A percentile compares a stretch with the other conserved stretches of the same genome.
Evolutionary conservation across 495 filamentous ascomycete species (phyloP).

Genomic region (Aspergillus homomorphus): DNA sequence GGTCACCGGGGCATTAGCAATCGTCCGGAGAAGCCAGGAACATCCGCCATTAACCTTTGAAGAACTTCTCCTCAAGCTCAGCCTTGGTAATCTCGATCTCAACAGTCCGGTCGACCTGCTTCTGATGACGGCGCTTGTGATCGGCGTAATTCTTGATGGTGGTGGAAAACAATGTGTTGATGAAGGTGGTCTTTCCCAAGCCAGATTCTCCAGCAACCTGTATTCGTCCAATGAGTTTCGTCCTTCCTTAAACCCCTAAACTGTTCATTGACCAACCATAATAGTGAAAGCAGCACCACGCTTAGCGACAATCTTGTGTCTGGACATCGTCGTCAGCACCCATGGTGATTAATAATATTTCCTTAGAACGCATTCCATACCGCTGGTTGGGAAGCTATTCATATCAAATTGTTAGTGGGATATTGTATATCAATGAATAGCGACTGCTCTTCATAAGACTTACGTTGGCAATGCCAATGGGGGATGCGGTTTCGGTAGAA

Average conservation of each 20-base stretch:
- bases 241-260: neutral
- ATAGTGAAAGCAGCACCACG: conserved; percentile 98
- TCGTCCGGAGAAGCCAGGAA: conserved; percentile 1
- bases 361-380: conserved; percentile 47
- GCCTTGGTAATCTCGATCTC: conserved; percentile 99
- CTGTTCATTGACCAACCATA: conserved; percentile 64
- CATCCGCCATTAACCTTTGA: conserved; percentile 71
- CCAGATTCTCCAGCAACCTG: conserved; percentile 98
- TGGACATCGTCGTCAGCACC: conserved; percentile 38
- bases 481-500: conserved; percentile 78
- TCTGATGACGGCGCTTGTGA: conserved; percentile 95
- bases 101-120: conserved; percentile 98
- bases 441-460: conserved; percentile 26
- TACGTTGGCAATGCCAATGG: conserved; percentile 99
- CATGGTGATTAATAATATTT: conserved; percentile 14
- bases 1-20: conserved; percentile 17
- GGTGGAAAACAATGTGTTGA: conserved; percentile 99
- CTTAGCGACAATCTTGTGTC: conserved; percentile 99
- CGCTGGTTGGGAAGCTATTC: conserved; percentile 83
- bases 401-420: conserved; percentile 7
- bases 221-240: conserved; percentile 29
- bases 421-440: neutral
- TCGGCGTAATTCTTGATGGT: conserved; percentile 99
- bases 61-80: conserved; percentile 99
- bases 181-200: conserved; percentile 98